These are phyloP conservation scores for Eurotiales sp. DNA, from an alignment of 2,329 filamentous ascomycete genomes.

Conservation along the genomic window DNA sequence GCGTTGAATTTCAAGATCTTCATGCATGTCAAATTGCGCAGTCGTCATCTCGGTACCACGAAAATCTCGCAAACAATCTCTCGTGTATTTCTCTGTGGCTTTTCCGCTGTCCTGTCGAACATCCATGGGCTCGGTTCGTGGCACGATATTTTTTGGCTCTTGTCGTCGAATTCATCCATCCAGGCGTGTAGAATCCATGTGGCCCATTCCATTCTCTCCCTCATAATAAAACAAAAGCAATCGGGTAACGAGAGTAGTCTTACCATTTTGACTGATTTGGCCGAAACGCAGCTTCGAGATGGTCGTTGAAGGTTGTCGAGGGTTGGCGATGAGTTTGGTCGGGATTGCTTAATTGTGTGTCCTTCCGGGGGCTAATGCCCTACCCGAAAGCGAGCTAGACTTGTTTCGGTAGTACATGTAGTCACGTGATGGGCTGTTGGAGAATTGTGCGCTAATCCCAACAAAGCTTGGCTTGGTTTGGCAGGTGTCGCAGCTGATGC, in stretches of 20 bases:
- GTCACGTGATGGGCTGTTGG: constrained; percentile 1
- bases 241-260: constrained; percentile 20
- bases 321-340: constrained; percentile 4
- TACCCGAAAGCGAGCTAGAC: constrained; percentile 24
- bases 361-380: constrained; percentile 42
- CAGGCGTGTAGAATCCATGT: background rate
- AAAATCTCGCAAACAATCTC: background rate
- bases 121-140: background rate
- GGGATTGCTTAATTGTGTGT: constrained; percentile 13
- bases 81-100: too few relatives aligned
- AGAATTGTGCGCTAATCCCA: too few relatives aligned
- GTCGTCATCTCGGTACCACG: background rate
- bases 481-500: too few relatives aligned
- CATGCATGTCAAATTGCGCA: background rate
- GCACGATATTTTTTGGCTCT: background rate
- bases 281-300: constrained; percentile 38
- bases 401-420: background rate
- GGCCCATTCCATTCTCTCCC: background rate
- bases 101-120: background rate
- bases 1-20: background rate
- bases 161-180: background rate
- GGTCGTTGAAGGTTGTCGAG: constrained; percentile 35
- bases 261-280: constrained; percentile 49
- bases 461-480: too few relatives aligned
- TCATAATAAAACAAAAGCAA: constrained; percentile 13